These are phyloP conservation scores for Haplosporangium gracile DNA, from an alignment of 192 early-diverging fungal genomes.

Conservation along the genomic window DNA sequence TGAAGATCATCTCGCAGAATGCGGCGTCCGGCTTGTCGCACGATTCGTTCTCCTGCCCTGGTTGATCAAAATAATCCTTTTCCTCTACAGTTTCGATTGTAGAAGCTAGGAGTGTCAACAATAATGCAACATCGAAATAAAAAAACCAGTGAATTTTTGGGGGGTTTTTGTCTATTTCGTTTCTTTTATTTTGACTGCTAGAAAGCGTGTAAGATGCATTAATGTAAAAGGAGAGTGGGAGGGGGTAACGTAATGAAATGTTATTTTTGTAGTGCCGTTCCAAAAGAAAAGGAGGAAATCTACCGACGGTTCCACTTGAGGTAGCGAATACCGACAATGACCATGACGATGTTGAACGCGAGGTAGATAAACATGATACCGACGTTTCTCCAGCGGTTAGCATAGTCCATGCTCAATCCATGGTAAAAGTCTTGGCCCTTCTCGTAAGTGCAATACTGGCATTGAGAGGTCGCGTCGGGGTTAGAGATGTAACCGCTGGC, in stretches of 20 bases:
- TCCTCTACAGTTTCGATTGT: too few species aligned
- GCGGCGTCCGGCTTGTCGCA: too few species aligned
- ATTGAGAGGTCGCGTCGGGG: constrained; percentile 60
- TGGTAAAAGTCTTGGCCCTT: constrained; percentile 71
- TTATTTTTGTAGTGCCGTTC: background rate
- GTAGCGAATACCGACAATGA: constrained; percentile 57
- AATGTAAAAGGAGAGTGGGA: background rate
- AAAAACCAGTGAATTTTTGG: background rate
- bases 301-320: constrained; percentile 54
- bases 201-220: constrained; percentile 6
- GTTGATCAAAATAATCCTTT: too few species aligned
- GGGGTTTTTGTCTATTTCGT: background rate
- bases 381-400: constrained; percentile 78
- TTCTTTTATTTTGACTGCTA: constrained; percentile 2
- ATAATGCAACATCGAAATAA: too few species aligned
- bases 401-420: constrained; percentile 62
- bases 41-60: too few species aligned
- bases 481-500: constrained; percentile 74
- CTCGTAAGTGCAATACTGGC: constrained; percentile 74
- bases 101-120: too few species aligned
- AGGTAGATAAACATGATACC: constrained; percentile 72
- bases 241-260: background rate
- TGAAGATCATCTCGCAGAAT: too few species aligned
- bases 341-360: constrained; percentile 66
- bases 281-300: background rate